These are phyloP conservation scores for Emmonsiellopsis sp. DNA, from an alignment of 2,329 filamentous ascomycete genomes.

Conservation along the genomic window DNA sequence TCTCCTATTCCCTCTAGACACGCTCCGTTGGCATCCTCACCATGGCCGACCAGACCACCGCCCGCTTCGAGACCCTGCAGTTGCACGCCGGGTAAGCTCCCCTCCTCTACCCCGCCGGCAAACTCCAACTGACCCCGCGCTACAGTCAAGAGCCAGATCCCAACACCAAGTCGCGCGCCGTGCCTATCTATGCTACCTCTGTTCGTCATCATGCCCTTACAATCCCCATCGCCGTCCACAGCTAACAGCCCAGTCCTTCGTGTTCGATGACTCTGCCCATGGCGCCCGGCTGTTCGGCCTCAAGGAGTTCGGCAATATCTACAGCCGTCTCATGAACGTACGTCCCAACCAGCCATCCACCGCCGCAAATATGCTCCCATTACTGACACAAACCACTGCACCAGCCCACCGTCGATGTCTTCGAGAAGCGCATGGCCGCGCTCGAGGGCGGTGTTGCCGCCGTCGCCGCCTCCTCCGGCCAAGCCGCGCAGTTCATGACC, in stretches of 20 bases:
- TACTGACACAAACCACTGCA: slow-evolving; percentile 1
- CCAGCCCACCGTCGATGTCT: slow-evolving; percentile 85
- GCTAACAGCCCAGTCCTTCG: slow-evolving; percentile 55
- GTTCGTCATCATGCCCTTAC: slow-evolving; percentile 27
- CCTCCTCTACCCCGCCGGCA: neutral
- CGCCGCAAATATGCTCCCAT: neutral
- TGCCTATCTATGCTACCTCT: slow-evolving; percentile 93
- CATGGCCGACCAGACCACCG: slow-evolving; percentile 20
- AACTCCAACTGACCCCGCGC: neutral
- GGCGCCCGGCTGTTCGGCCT: slow-evolving; percentile 91
- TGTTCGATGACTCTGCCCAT: slow-evolving; percentile 93
- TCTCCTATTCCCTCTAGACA: neutral
- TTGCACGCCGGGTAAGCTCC: slow-evolving; percentile 65
- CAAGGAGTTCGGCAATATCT: slow-evolving; percentile 96
- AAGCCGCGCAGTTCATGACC: slow-evolving; percentile 86
- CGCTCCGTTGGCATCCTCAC: neutral
- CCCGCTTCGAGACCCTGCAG: slow-evolving; percentile 73
- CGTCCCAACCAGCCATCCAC: slow-evolving; percentile 19
- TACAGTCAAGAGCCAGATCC: slow-evolving; percentile 68
- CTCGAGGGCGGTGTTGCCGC: slow-evolving; percentile 86
- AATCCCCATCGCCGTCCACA: neutral
- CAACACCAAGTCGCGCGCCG: slow-evolving; percentile 75
- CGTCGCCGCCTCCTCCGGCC: slow-evolving; percentile 74
- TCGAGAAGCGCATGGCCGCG: slow-evolving; percentile 93
- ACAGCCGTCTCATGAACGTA: slow-evolving; percentile 92